These are phyloP conservation scores for Phytopythium mirpurense DNA, from an alignment of 352 stramenopile genomes.

Conservation along the genomic window DNA sequence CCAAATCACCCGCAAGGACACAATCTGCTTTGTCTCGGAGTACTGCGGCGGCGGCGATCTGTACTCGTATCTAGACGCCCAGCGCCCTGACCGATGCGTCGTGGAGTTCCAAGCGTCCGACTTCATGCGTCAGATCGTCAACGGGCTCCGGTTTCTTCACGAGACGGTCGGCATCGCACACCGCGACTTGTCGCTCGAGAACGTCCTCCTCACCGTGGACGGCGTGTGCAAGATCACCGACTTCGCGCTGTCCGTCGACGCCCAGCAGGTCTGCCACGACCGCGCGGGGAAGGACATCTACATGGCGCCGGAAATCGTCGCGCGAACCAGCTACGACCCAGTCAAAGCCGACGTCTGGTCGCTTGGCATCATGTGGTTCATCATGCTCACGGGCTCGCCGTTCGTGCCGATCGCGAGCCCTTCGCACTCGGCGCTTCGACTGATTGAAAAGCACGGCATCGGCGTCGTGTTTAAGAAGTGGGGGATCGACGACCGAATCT, in stretches of 20 bases:
- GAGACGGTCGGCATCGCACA: constrained; percentile 28
- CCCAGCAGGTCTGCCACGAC: constrained; percentile 7
- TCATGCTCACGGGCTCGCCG: constrained; percentile 50
- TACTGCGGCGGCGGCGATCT: constrained; percentile 47
- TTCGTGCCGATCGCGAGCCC: background rate
- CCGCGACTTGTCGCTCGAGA: constrained; percentile 54
- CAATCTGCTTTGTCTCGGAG: constrained; percentile 41
- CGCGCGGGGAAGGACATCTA: constrained; percentile 44
- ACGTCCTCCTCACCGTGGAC: constrained; percentile 28
- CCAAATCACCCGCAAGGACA: constrained; percentile 14
- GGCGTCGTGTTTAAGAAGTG: background rate
- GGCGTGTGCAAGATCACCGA: constrained; percentile 46
- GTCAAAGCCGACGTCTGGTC: constrained; percentile 57
- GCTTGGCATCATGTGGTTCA: constrained; percentile 59
- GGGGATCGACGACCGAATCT: constrained; percentile 6
- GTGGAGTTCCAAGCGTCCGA: constrained; percentile 9
- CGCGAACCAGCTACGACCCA: constrained; percentile 33
- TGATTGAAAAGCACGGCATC: background rate
- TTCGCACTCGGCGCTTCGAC: background rate
- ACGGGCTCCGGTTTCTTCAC: constrained; percentile 41
- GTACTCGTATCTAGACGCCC: constrained; percentile 19
- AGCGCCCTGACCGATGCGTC: constrained; percentile 15
- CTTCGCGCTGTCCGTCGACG: constrained; percentile 38
- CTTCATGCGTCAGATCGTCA: constrained; percentile 31
- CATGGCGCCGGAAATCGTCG: constrained; percentile 58